Evolutionary conservation across 2,329 filamentous ascomycete genomes (phyloP).

Genomic region (Monosporascus sp.): DNA sequence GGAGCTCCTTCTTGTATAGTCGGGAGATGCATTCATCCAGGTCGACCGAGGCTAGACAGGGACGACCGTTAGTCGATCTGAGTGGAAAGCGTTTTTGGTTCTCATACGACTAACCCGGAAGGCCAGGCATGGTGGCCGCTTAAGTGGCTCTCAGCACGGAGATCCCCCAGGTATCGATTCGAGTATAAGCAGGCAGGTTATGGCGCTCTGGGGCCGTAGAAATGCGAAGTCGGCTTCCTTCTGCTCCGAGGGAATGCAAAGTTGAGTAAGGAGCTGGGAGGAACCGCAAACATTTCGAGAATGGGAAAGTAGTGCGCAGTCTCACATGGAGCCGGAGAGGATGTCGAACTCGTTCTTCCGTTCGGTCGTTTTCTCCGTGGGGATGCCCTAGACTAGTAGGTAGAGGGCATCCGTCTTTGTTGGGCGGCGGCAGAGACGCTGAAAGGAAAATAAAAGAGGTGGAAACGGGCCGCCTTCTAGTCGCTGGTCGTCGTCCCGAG

Average conservation of each 20-base stretch:
- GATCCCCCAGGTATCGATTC: conserved; percentile 5
- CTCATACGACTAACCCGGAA: conserved; percentile 42
- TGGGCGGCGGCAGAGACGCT: no score
- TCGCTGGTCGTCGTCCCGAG: no score
- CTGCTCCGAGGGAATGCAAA: conserved; percentile 27
- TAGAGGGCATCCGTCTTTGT: no score
- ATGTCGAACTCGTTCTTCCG: conserved; percentile 1
- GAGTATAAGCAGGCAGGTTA: conserved; percentile 3
- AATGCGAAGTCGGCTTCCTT: conserved; percentile 20
- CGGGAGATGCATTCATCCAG: conserved; percentile 97
- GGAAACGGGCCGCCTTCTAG: no score
- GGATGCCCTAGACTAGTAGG: no score
- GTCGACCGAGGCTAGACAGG: conserved; percentile 75
- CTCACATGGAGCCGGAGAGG: conserved; percentile 22
- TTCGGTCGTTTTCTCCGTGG: background rate
- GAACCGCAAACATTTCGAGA: conserved; percentile 30
- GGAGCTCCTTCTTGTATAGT: conserved; percentile 92
- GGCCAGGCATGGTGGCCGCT: conserved; percentile 46
- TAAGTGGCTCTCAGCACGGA: conserved; percentile 3
- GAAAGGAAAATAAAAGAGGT: no score
- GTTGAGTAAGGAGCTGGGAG: conserved; percentile 23
- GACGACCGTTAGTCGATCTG: conserved; percentile 7
- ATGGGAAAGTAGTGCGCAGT: conserved; percentile 12
- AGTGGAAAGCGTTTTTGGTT: background rate
- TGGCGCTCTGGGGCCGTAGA: background rate